Conservation (phyloP, 352 stramenopile species). For the Phytophthora sansomeana region DNA sequence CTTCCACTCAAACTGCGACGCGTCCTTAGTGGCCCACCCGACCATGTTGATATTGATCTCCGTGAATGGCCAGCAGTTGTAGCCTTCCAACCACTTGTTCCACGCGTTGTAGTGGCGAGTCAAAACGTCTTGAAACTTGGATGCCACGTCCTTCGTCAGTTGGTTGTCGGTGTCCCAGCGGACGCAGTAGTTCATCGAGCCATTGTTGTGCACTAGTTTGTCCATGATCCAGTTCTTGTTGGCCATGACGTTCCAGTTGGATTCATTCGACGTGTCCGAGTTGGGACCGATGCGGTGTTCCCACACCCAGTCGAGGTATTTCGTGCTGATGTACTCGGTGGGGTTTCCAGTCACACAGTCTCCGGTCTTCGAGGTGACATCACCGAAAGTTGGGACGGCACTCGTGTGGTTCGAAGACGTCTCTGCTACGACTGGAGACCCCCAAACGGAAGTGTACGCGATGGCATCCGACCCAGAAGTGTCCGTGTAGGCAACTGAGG, state of each 20-base stretch:
- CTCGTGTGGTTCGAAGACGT: conserved; percentile 20
- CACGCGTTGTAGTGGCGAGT: conserved; percentile 35
- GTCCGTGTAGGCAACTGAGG: neutral
- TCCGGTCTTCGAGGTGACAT: conserved; percentile 21
- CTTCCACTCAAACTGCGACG: conserved; percentile 26
- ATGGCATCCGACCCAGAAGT: conserved; percentile 7
- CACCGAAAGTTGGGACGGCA: conserved; percentile 21
- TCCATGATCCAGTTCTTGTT: conserved; percentile 35
- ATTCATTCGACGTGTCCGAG: neutral
- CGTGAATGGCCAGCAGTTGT: conserved; percentile 34
- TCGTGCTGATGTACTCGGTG: conserved; percentile 23
- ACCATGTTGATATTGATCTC: conserved; percentile 33
- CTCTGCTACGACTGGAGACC: conserved; percentile 19
- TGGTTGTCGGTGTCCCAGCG: conserved; percentile 18
- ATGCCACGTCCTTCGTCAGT: conserved; percentile 9
- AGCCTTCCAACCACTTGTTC: no score
- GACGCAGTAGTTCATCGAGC: conserved; percentile 34
- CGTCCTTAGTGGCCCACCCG: conserved; percentile 26
- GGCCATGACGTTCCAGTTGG: conserved; percentile 28
- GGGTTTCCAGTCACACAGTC: conserved; percentile 16
- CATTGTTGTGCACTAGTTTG: conserved; percentile 30
- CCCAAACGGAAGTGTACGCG: conserved; percentile 15
- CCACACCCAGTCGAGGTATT: conserved; percentile 28
- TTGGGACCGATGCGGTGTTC: conserved; percentile 26
- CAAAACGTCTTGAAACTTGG: conserved; percentile 15